These are phyloP conservation scores for Leccinum huronense DNA, from an alignment of 1,284 basidiomycete species.

Conservation along the genomic window DNA sequence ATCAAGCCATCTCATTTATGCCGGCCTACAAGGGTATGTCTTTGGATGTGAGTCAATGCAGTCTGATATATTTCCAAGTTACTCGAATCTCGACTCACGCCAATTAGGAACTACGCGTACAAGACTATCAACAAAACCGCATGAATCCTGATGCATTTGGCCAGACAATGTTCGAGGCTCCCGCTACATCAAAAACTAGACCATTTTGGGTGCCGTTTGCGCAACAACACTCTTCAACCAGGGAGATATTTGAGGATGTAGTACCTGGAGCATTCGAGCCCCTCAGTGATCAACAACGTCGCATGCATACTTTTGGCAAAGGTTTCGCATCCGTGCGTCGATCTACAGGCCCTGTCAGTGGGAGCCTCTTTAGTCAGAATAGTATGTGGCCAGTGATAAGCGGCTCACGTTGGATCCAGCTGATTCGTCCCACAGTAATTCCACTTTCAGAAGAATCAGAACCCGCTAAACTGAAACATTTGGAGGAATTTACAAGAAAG, in stretches of 20 bases:
- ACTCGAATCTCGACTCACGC: constrained; percentile 2
- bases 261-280: neutral
- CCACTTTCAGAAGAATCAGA: neutral
- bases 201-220: neutral
- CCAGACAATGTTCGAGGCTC: constrained; percentile 31
- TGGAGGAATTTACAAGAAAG: neutral
- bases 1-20: constrained; percentile 70
- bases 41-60: constrained; percentile 52
- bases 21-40: constrained; percentile 66
- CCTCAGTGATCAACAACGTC: neutral
- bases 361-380: neutral
- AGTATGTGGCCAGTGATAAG: neutral
- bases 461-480: neutral
- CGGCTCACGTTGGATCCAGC: neutral
- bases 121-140: constrained; percentile 73
- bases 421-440: neutral
- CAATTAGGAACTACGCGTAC: constrained; percentile 63
- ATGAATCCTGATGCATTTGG: constrained; percentile 58
- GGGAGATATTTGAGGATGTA: neutral
- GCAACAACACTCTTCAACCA: neutral
- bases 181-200: neutral
- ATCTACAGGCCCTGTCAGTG: neutral
- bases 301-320: neutral
- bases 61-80: constrained; percentile 7
- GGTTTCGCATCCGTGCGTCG: neutral